A percentile compares a stretch with the other conserved stretches of the same genome.
phyloP scores from a whole-genome alignment of 176 grass and related monocot genomes.

The sorghum (Sorghum bicolor) region Sorghum_bicolor_NCBIv3 NC_012873.2:62845501-62846000 shows the following conservation, averaged over 20 bases:
- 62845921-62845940: constrained; percentile 38
- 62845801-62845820: constrained; percentile 69
- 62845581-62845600: neutral
- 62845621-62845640: neutral
- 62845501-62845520: neutral
- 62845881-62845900: constrained; percentile 70
- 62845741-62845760: neutral
- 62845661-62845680: neutral
- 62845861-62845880: constrained; percentile 81
- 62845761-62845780: constrained; percentile 20
- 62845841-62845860: constrained; percentile 65
- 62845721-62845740: neutral
- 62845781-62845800: constrained; percentile 70
- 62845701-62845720: constrained; percentile 11
- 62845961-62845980: neutral
- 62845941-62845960: neutral
- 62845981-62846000: neutral
- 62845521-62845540: neutral
- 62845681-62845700: constrained; percentile 23
- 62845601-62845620: neutral
- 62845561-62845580: neutral
- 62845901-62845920: constrained; percentile 69
- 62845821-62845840: constrained; percentile 68
- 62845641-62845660: neutral
- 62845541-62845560: neutral